phyloP scores from a whole-genome alignment of 306 rosid species.

The Delonix regia region DNA sequence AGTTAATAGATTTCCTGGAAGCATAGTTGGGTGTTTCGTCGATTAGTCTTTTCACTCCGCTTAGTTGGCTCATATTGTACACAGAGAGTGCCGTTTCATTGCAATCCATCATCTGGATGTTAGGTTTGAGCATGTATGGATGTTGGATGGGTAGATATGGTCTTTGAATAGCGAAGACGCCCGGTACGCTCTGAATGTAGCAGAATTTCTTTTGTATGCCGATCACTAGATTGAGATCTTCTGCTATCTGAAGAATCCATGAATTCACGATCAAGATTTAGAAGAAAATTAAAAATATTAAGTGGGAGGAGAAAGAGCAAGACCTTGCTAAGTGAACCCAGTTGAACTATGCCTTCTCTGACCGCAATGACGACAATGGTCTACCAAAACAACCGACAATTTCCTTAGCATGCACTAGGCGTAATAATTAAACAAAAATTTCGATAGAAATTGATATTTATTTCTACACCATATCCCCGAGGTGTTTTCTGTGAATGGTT shows the following conservation, averaged over 20 bases:
- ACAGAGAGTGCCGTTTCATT: slow-evolving; percentile 45
- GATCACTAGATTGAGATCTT: slow-evolving; percentile 75
- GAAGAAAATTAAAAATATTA: slow-evolving; percentile 22
- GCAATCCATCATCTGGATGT: slow-evolving; percentile 47
- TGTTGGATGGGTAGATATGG: slow-evolving; percentile 66
- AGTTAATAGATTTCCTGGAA: slow-evolving; percentile 58
- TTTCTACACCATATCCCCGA: neutral
- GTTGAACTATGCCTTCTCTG: slow-evolving; percentile 85
- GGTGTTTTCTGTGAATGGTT: slow-evolving; percentile 9
- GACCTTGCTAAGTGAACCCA: slow-evolving; percentile 85
- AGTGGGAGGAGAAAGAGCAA: neutral
- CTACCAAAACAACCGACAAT: slow-evolving; percentile 41
- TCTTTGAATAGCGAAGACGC: slow-evolving; percentile 72
- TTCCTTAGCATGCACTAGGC: neutral
- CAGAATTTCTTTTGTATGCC: slow-evolving; percentile 76
- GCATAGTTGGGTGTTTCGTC: slow-evolving; percentile 49
- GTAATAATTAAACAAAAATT: slow-evolving; percentile 1
- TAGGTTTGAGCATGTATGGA: slow-evolving; percentile 63
- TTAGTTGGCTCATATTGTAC: slow-evolving; percentile 39
- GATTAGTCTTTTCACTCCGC: slow-evolving; percentile 51
- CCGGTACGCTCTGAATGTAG: slow-evolving; percentile 84
- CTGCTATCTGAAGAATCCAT: slow-evolving; percentile 55
- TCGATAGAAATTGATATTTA: neutral
- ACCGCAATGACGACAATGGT: slow-evolving; percentile 79
- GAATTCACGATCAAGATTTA: slow-evolving; percentile 3